phyloP scores from a whole-genome alignment of 805 yeast species.

The Yamadazyma laniorum region DNA sequence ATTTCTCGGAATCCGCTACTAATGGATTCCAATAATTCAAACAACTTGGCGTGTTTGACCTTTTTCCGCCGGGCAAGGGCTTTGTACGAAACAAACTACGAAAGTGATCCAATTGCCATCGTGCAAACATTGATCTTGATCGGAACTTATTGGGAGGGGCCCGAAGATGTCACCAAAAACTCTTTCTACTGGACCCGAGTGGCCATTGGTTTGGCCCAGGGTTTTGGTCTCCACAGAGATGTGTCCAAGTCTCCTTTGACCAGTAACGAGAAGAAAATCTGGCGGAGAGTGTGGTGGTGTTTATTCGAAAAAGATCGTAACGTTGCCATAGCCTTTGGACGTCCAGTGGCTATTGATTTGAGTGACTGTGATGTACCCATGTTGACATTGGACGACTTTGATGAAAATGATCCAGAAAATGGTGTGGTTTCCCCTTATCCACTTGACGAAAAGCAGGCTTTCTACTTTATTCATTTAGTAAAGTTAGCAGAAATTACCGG shows the following conservation, averaged over 20 bases:
- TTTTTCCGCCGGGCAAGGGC: constrained; percentile 74
- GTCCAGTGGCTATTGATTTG: constrained; percentile 65
- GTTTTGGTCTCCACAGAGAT: constrained; percentile 70
- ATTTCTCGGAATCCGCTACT: constrained; percentile 53
- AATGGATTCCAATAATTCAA: constrained; percentile 49
- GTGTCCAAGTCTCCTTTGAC: constrained; percentile 43
- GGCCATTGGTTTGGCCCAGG: constrained; percentile 70
- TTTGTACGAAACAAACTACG: constrained; percentile 66
- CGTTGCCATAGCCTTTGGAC: constrained; percentile 69
- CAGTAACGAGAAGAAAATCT: constrained; percentile 43
- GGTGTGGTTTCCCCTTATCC: constrained; percentile 42
- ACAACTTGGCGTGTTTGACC: constrained; percentile 49
- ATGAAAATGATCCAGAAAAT: constrained; percentile 41
- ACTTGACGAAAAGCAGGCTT: constrained; percentile 47
- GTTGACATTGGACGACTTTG: constrained; percentile 64
- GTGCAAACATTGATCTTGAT: constrained; percentile 62
- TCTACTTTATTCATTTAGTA: constrained; percentile 59
- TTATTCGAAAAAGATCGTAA: constrained; percentile 68
- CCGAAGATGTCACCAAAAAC: constrained; percentile 65
- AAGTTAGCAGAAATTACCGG: constrained; percentile 72
- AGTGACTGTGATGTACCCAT: constrained; percentile 78
- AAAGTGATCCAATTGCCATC: constrained; percentile 58
- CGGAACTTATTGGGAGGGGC: constrained; percentile 73
- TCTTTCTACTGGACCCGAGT: constrained; percentile 68
- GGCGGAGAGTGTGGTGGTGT: constrained; percentile 78